Evolutionary conservation across 176 grass and related monocot genomes (phyloP), one percentile per base, ranked within the genome.

Genomic region (Raddia distichophylla): DNA sequence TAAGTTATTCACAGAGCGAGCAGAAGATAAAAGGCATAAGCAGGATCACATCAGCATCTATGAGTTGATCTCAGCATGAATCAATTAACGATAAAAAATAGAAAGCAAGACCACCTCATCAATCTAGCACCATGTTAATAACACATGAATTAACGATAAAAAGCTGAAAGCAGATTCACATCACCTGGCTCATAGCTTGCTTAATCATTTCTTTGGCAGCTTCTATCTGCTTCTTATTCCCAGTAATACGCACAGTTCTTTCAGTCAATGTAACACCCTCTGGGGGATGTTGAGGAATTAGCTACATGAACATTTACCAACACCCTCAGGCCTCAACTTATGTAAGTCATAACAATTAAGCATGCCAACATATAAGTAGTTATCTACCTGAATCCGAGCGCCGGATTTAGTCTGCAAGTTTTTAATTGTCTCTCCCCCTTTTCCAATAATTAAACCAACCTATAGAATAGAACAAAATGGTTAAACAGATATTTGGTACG

Each of bases 391-490:
- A 73, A 96, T 99, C 52, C 91, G 97, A 90, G 93, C 93, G 78
- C 97, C 97, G 35, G 97, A 99, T 87, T 87, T 89, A 18, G 87
- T 87, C 73, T 99, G 96, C 49, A 99, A 69, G 57, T 83, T 90
- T 86, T 95, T 95, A 67, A 99, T 99, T 75, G 91, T 93, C 64
- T 99, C 91, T 0, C 96, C 96, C 3, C 93, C 93, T 89, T 99
- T 99, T 79, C 97, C 97, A 32, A 99, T 99, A 46, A 99, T 88
- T 40, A 91, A 75, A 81, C 97, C 91, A 85, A 99, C 93, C 96
- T 99, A 74, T 9, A 76, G 19, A 58, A 71, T 55, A 51, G 10
- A 53, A 69, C 43, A 47, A 35, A 70, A 49, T 12, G 10, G 63
- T 80, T 84, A 65, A 62, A 69, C 42, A 87, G 66, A 22, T 43